Evolutionary conservation across 345 rosid species (phyloP).

Genomic region (Eucalyptus rudis): DNA sequence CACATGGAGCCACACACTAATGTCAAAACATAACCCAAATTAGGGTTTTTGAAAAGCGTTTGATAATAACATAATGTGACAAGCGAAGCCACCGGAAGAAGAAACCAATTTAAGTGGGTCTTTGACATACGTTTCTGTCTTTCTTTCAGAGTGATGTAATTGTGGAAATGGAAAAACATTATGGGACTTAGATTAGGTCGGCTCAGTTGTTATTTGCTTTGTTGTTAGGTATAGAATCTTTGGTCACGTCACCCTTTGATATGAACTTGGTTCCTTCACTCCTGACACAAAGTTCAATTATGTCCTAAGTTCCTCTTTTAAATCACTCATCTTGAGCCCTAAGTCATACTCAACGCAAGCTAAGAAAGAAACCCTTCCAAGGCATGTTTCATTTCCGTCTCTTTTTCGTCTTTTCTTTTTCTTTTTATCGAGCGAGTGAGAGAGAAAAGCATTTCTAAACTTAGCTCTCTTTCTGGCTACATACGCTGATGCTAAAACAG

Average conservation of each 20-base stretch:
- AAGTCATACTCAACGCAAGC: neutral
- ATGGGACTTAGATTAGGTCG: neutral
- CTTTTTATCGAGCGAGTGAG: neutral
- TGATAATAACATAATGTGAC: neutral
- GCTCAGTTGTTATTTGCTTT: neutral
- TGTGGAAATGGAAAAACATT: neutral
- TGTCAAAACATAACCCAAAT: neutral
- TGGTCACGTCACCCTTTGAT: slow-evolving; percentile 37
- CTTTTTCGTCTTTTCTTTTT: neutral
- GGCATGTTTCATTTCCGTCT: neutral
- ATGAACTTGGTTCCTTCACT: slow-evolving; percentile 34
- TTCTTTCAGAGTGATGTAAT: neutral
- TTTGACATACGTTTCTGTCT: slow-evolving; percentile 1
- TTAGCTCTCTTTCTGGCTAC: neutral
- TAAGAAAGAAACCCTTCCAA: neutral
- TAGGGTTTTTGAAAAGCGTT: neutral
- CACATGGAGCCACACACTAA: neutral
- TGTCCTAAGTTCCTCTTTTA: neutral
- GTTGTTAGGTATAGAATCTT: slow-evolving; percentile 28
- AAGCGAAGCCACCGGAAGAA: neutral
- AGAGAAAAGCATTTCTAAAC: neutral
- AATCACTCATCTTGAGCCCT: neutral
- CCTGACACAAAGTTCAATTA: slow-evolving; percentile 1
- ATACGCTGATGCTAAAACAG: neutral
- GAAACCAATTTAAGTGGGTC: slow-evolving; percentile 18